Percentiles rank a stretch among this genome's conserved stretches.
phyloP scores from a whole-genome alignment of 495 filamentous ascomycete species.

The Jackrogersella minutella region DNA sequence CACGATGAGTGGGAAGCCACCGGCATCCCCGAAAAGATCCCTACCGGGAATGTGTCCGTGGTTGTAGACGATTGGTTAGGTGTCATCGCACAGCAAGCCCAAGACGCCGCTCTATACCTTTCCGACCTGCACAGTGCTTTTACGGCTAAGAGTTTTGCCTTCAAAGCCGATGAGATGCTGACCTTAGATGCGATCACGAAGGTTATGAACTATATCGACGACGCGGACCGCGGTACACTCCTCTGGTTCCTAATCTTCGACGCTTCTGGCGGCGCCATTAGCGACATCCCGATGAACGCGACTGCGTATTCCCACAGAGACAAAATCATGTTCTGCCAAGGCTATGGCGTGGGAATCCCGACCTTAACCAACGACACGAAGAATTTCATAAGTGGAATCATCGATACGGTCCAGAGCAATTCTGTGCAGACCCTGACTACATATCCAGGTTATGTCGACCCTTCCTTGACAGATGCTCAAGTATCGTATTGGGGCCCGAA shows the following conservation, averaged over 20 bases:
- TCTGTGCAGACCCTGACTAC: constrained; percentile 53
- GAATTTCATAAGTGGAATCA: constrained; percentile 60
- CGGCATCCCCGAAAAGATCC: constrained; percentile 56
- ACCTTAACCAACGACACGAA: constrained; percentile 49
- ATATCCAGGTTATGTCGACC: constrained; percentile 80
- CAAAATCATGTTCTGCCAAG: constrained; percentile 66
- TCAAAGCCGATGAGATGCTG: constrained; percentile 57
- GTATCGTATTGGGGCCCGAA: constrained; percentile 65
- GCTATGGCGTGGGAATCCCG: constrained; percentile 63
- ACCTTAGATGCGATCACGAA: constrained; percentile 48
- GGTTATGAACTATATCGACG: constrained; percentile 62
- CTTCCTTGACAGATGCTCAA: constrained; percentile 58
- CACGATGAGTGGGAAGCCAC: constrained; percentile 58
- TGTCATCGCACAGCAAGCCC: constrained; percentile 57
- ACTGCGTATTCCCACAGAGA: constrained; percentile 68
- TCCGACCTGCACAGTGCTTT: constrained; percentile 59
- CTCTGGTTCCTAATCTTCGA: constrained; percentile 67
- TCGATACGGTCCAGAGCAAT: constrained; percentile 49
- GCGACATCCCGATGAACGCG: constrained; percentile 51
- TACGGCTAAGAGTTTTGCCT: constrained; percentile 62
- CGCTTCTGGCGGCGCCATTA: constrained; percentile 63
- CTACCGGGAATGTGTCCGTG: constrained; percentile 45
- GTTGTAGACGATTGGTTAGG: constrained; percentile 66
- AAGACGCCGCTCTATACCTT: constrained; percentile 56
- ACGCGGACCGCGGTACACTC: constrained; percentile 53